Conservation (phyloP, 2,329 filamentous ascomycete species). For the Fusarium mexicanum region DNA sequence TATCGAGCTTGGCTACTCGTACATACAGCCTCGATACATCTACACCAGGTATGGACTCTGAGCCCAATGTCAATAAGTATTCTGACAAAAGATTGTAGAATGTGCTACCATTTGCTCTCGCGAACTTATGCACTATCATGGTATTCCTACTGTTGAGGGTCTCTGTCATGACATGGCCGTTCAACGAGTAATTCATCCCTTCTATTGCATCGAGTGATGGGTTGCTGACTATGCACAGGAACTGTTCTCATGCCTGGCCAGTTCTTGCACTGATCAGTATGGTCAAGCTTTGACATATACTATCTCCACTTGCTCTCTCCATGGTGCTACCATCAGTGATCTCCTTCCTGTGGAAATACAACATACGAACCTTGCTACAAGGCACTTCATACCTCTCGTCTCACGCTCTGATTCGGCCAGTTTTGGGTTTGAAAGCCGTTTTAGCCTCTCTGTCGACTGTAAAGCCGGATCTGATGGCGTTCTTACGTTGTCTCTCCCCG, state of each 20-base stretch:
- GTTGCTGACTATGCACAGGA: slow-evolving; percentile 38
- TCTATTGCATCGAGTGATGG: neutral
- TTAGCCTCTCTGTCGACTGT: slow-evolving; percentile 44
- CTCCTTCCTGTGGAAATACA: slow-evolving; percentile 47
- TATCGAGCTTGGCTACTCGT: slow-evolving; percentile 17
- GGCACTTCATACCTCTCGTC: slow-evolving; percentile 7
- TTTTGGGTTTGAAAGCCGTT: slow-evolving; percentile 31
- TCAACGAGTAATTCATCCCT: slow-evolving; percentile 38
- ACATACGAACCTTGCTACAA: slow-evolving; percentile 11
- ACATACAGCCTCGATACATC: neutral
- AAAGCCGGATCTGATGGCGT: slow-evolving; percentile 47
- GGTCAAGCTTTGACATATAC: slow-evolving; percentile 44
- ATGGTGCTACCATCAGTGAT: slow-evolving; percentile 42
- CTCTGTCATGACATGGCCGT: slow-evolving; percentile 34
- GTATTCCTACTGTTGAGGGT: neutral
- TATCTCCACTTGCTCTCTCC: slow-evolving; percentile 41
- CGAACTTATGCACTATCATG: slow-evolving; percentile 15
- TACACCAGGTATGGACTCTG: slow-evolving; percentile 18
- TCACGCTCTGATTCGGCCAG: slow-evolving; percentile 5
- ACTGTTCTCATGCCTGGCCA: slow-evolving; percentile 47
- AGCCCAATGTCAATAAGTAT: neutral
- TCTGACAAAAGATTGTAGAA: slow-evolving; percentile 13
- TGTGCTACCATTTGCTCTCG: slow-evolving; percentile 33
- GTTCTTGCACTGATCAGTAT: slow-evolving; percentile 44
- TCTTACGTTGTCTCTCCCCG: slow-evolving; percentile 44